phyloP scores from a whole-genome alignment of 345 rosid species.

The Psidium guajava region DNA sequence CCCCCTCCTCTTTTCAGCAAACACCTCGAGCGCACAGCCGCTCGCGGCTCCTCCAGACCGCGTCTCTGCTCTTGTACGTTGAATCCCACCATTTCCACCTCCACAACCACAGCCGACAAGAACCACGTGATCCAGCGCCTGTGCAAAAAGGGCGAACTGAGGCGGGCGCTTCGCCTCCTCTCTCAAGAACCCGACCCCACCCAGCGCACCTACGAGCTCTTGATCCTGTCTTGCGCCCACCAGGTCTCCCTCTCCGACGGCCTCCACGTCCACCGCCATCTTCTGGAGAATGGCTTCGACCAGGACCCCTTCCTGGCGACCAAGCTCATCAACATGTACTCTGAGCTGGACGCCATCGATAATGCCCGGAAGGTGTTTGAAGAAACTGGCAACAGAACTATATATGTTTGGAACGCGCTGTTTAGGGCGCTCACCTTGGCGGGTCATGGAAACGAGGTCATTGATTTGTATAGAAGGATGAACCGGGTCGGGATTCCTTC shows the following conservation, averaged over 20 bases:
- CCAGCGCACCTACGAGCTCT: constrained; percentile 80
- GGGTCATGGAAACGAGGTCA: constrained; percentile 68
- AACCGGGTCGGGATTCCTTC: constrained; percentile 38
- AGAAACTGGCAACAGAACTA: constrained; percentile 57
- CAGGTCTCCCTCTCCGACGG: constrained; percentile 52
- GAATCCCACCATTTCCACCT: constrained; percentile 5
- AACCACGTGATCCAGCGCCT: constrained; percentile 50
- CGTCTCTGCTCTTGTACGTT: constrained; percentile 17
- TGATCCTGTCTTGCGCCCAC: constrained; percentile 56
- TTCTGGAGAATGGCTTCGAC: constrained; percentile 58
- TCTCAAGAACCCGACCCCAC: constrained; percentile 44
- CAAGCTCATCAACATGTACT: constrained; percentile 67
- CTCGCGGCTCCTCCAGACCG: not conserved
- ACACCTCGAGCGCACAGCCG: constrained; percentile 15
- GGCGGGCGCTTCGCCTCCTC: constrained; percentile 61
- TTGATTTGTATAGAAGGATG: constrained; percentile 57
- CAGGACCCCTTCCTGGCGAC: constrained; percentile 93
- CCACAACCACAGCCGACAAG: constrained; percentile 20
- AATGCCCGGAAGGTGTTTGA: constrained; percentile 77
- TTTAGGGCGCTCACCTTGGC: constrained; percentile 70
- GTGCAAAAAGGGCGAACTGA: constrained; percentile 62
- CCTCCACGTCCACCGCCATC: constrained; percentile 47
- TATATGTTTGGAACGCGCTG: constrained; percentile 81
- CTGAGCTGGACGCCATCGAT: constrained; percentile 36
- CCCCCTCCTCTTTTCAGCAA: not conserved